phyloP scores from a whole-genome alignment of 768 basidiomycete genomes.

The Pisolithus albus region DNA sequence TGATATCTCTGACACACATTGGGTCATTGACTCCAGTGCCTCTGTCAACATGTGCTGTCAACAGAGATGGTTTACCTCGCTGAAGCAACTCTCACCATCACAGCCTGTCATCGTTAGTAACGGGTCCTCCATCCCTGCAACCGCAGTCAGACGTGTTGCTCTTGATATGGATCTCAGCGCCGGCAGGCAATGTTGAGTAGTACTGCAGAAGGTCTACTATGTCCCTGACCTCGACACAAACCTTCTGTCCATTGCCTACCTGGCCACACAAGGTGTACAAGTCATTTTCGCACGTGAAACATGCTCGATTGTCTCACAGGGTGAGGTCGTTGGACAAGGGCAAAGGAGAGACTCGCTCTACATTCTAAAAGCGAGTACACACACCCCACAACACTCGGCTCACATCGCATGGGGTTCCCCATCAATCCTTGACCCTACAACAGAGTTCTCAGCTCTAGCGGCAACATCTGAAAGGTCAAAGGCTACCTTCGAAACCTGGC shows the following conservation, averaged over 20 bases:
- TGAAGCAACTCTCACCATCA: background rate
- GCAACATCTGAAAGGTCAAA: background rate
- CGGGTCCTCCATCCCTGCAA: background rate
- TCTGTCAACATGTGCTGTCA: background rate
- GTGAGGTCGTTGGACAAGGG: background rate
- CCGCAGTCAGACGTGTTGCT: background rate
- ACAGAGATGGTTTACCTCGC: background rate
- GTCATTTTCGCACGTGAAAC: background rate
- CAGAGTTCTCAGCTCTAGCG: background rate
- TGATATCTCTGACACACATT: background rate
- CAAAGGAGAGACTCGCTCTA: background rate
- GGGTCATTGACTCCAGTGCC: slow-evolving; percentile 2
- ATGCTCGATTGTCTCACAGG: background rate
- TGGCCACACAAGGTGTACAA: background rate
- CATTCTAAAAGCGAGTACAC: background rate
- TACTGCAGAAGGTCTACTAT: slow-evolving; percentile 5
- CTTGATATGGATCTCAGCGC: background rate
- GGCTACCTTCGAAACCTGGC: slow-evolving; percentile 1
- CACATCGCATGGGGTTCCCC: background rate
- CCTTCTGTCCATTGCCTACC: slow-evolving; percentile 11
- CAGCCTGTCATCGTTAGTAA: background rate
- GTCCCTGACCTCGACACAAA: slow-evolving; percentile 16
- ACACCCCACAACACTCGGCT: background rate
- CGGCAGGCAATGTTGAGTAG: background rate
- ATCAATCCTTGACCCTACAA: background rate